These are phyloP conservation scores for Plectosphaerella sp. DNA, from an alignment of 2,329 filamentous ascomycete species.

Conservation along the genomic window DNA sequence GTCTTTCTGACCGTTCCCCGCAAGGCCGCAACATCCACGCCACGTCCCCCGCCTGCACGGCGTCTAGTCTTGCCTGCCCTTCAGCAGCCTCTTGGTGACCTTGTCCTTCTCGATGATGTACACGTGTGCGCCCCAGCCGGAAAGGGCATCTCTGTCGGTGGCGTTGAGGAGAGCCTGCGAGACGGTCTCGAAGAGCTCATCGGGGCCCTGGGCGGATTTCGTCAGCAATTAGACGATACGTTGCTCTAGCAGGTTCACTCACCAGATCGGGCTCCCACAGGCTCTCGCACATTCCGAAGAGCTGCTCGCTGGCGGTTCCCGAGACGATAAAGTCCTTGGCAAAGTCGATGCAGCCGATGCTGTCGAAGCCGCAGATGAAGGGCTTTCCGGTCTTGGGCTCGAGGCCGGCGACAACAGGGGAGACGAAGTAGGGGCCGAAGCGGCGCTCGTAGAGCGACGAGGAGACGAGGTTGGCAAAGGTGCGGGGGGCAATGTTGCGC, in stretches of 20 bases:
- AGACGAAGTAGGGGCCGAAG: slow-evolving; percentile 96
- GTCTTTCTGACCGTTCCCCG: neutral
- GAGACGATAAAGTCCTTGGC: slow-evolving; percentile 99
- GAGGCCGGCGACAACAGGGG: slow-evolving; percentile 88
- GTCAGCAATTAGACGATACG: slow-evolving; percentile 10
- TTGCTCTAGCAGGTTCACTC: slow-evolving; percentile 23
- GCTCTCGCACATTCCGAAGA: slow-evolving; percentile 98
- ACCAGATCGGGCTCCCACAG: slow-evolving; percentile 98
- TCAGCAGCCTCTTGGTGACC: slow-evolving; percentile 97
- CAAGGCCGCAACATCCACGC: neutral
- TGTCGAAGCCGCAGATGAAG: slow-evolving; percentile 98
- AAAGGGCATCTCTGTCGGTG: slow-evolving; percentile 92
- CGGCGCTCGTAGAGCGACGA: slow-evolving; percentile 89
- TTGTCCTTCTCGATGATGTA: slow-evolving; percentile 99
- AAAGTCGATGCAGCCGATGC: slow-evolving; percentile 98
- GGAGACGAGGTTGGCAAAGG: slow-evolving; percentile 93
- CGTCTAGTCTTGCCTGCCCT: slow-evolving; percentile 86
- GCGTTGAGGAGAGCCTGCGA: slow-evolving; percentile 94
- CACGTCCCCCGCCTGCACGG: slow-evolving; percentile 1
- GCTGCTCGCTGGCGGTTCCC: slow-evolving; percentile 92
- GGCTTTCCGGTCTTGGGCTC: slow-evolving; percentile 91
- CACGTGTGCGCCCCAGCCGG: slow-evolving; percentile 96
- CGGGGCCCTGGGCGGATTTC: slow-evolving; percentile 59
- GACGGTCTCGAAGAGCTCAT: slow-evolving; percentile 97
- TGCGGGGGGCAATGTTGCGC: slow-evolving; percentile 89